Evolutionary conservation across 192 early-diverging fungal species (phyloP).

Genomic region (Entophlyctis helioformis): DNA sequence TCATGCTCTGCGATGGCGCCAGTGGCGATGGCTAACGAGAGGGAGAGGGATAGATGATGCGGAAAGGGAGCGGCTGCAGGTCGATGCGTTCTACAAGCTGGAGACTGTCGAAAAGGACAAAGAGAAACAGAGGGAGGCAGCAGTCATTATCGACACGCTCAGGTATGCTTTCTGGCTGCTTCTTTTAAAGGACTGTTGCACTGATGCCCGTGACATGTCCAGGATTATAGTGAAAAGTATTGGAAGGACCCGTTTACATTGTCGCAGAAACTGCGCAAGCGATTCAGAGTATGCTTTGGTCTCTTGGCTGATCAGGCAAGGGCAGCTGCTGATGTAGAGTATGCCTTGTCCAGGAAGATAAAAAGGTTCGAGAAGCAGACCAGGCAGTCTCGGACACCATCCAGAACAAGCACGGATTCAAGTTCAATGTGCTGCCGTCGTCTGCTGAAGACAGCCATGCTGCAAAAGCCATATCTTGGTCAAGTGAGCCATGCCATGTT

Average conservation of each 20-base stretch:
- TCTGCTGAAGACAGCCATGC: conserved; percentile 33
- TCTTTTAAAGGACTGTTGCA: background rate
- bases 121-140: conserved; percentile 26
- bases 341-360: conserved; percentile 19
- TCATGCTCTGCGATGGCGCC: no score
- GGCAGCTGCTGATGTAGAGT: background rate
- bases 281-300: conserved; percentile 35
- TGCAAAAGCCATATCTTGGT: no score
- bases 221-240: conserved; percentile 47
- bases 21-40: no score
- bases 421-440: conserved; percentile 40
- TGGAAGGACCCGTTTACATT: conserved; percentile 72
- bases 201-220: background rate
- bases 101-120: conserved; percentile 45
- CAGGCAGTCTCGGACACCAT: conserved; percentile 35
- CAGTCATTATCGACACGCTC: conserved; percentile 41
- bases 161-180: conserved; percentile 15
- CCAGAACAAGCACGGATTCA: conserved; percentile 44
- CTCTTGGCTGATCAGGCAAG: background rate
- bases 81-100: conserved; percentile 46
- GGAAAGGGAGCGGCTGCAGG: conserved; percentile 23
- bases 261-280: conserved; percentile 57
- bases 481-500: no score
- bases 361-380: conserved; percentile 34
- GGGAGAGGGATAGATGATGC: no score